Percentiles rank a stretch among this genome's conserved stretches.
Conservation (phyloP, 352 stramenopile genomes). For the Pythium dissotocum region DNA sequence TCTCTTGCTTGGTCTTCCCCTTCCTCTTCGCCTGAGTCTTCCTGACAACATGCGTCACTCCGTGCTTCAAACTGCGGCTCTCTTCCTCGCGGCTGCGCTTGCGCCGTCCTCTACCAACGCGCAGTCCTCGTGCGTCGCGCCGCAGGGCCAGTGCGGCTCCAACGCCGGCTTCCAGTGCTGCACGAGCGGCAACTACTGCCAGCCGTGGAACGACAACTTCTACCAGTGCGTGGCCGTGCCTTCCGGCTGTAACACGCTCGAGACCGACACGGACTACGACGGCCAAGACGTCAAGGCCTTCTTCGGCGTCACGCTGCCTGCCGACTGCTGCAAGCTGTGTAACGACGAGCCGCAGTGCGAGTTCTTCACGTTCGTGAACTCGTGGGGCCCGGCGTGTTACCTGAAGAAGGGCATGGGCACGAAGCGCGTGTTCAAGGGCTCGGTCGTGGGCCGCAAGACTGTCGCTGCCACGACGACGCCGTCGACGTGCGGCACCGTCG, state of each 20-base stretch:
- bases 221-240: conserved; percentile 17
- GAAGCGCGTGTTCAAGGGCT: conserved; percentile 27
- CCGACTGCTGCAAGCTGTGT: conserved; percentile 47
- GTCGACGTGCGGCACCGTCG: conserved; percentile 37
- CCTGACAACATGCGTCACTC: background rate
- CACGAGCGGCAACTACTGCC: conserved; percentile 15
- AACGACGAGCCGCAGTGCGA: conserved; percentile 36
- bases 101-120: background rate
- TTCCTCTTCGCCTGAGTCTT: too few species aligned
- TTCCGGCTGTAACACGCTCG: conserved; percentile 13
- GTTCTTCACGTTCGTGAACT: conserved; percentile 59
- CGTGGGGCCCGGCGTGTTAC: conserved; percentile 52
- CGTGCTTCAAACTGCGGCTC: background rate
- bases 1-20: background rate
- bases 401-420: conserved; percentile 36
- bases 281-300: background rate
- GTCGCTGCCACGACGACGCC: conserved; percentile 29
- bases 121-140: conserved; percentile 12
- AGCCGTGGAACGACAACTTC: conserved; percentile 11
- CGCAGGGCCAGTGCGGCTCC: conserved; percentile 1
- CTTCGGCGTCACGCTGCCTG: background rate
- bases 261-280: conserved; percentile 20
- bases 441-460: conserved; percentile 26
- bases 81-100: background rate
- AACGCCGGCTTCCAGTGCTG: conserved; percentile 17